A percentile compares a stretch with the other conserved stretches of the same genome.
Conservation (phyloP, 2,329 filamentous ascomycete genomes). For the Claviceps cyperi region DNA sequence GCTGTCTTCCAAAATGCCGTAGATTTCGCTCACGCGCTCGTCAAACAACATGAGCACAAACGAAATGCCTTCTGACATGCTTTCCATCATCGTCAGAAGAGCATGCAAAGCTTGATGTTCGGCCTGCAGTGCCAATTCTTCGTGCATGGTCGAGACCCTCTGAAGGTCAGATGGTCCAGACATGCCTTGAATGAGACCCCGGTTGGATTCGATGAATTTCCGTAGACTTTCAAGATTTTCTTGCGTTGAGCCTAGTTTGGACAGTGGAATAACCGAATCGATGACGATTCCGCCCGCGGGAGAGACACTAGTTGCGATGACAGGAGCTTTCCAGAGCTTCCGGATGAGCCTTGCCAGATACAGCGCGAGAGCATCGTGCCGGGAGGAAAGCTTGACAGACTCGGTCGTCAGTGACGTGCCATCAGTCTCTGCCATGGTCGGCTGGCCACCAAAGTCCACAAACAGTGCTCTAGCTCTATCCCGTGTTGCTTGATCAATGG, state of each 20-base stretch:
- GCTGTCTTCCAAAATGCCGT: slow-evolving; percentile 56
- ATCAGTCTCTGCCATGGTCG: slow-evolving; percentile 62
- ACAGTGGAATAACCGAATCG: slow-evolving; percentile 47
- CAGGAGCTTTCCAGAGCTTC: slow-evolving; percentile 70
- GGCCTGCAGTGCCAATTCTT: slow-evolving; percentile 82
- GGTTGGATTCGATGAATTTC: slow-evolving; percentile 76
- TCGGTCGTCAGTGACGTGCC: slow-evolving; percentile 63
- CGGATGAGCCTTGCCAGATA: slow-evolving; percentile 83
- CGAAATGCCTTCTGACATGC: slow-evolving; percentile 90
- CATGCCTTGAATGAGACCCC: slow-evolving; percentile 80
- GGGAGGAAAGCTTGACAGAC: slow-evolving; percentile 71
- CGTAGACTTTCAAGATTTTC: slow-evolving; percentile 65
- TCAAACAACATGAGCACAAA: slow-evolving; percentile 93
- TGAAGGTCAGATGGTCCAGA: slow-evolving; percentile 81
- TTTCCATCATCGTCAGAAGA: slow-evolving; percentile 69
- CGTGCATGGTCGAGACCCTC: slow-evolving; percentile 64
- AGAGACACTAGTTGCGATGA: slow-evolving; percentile 42
- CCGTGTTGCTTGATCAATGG: slow-evolving; percentile 72
- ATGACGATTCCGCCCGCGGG: slow-evolving; percentile 49
- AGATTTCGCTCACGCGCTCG: slow-evolving; percentile 80
- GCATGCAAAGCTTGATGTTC: slow-evolving; percentile 88
- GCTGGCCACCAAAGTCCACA: slow-evolving; percentile 82
- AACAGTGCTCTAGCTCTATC: slow-evolving; percentile 78
- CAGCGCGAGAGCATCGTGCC: slow-evolving; percentile 74
- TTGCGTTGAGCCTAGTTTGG: slow-evolving; percentile 64